Conservation (phyloP, 2,329 filamentous ascomycete species). For the Colletotrichum echinochloae region DNA sequence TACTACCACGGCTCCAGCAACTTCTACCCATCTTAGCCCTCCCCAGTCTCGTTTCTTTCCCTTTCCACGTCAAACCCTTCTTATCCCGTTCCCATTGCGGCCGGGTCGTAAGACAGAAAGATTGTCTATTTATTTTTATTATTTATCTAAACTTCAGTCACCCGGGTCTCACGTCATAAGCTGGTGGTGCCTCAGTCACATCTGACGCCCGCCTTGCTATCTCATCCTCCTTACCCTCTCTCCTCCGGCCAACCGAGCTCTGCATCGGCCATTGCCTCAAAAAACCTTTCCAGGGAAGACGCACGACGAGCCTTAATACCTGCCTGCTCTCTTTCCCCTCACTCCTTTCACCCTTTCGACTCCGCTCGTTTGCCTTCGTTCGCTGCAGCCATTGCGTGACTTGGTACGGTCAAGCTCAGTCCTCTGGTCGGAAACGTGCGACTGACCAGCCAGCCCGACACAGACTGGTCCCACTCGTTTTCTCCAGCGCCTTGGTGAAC, state of each 20-base stretch:
- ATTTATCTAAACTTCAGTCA: constrained; percentile 4
- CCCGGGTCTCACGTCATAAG: constrained; percentile 22
- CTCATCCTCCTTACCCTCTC: constrained; percentile 19
- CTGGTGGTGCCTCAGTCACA: constrained; percentile 29
- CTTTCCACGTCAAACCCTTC: constrained; percentile 20
- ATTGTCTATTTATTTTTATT: neutral
- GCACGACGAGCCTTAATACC: constrained; percentile 3
- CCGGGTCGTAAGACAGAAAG: constrained; percentile 22
- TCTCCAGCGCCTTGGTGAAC: constrained; percentile 34
- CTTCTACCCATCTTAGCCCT: constrained; percentile 24
- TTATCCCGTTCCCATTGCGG: constrained; percentile 16
- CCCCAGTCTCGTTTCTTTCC: constrained; percentile 17
- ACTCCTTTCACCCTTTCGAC: constrained; percentile 2
- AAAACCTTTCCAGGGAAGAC: constrained; percentile 6
- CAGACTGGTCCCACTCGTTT: constrained; percentile 40
- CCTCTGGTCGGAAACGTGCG: constrained; percentile 36
- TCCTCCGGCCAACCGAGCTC: constrained; percentile 13
- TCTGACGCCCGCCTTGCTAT: constrained; percentile 17
- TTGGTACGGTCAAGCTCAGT: constrained; percentile 22
- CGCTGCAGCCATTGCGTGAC: constrained; percentile 21
- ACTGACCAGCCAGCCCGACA: constrained; percentile 20
- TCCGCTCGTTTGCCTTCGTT: constrained; percentile 13
- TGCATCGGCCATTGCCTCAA: constrained; percentile 6
- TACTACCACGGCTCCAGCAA: constrained; percentile 40
- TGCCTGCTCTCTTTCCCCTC: constrained; percentile 6